A percentile compares a stretch with the other conserved stretches of the same genome.
phyloP scores from a whole-genome alignment of 2,329 filamentous ascomycete species.

The Clathrospora elynae region DNA sequence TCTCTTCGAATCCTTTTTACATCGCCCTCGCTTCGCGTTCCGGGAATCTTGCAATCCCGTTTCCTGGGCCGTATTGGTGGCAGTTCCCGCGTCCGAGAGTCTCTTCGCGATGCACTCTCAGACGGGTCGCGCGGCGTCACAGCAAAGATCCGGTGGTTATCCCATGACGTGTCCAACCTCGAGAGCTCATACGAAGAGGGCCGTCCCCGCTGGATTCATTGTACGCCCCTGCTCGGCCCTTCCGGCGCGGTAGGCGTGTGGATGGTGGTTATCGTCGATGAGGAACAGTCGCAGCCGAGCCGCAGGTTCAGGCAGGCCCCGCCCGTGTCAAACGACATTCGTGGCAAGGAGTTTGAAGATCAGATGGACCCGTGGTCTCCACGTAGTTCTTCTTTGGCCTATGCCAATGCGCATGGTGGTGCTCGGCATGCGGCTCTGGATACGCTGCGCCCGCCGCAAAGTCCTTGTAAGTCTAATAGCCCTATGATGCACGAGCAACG shows the following conservation, averaged over 20 bases:
- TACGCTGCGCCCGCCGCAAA: constrained; percentile 13
- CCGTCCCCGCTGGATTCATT: constrained; percentile 75
- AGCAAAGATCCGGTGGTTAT: constrained; percentile 73
- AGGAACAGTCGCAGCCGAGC: constrained; percentile 27
- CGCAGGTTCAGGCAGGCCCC: constrained; percentile 41
- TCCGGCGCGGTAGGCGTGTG: constrained; percentile 74
- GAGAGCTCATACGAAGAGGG: constrained; percentile 60
- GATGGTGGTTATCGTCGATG: constrained; percentile 77
- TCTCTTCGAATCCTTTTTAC: constrained; percentile 58
- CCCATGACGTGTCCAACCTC: constrained; percentile 40
- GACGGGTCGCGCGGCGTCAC: constrained; percentile 71
- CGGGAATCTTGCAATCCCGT: constrained; percentile 55
- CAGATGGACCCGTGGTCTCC: constrained; percentile 5
- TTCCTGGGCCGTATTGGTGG: constrained; percentile 58
- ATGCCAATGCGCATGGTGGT: constrained; percentile 6
- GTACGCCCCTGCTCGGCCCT: constrained; percentile 71
- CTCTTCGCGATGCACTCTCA: constrained; percentile 64
- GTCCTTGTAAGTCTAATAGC: constrained; percentile 5
- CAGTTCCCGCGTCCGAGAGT: constrained; percentile 57
- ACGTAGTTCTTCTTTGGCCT: constrained; percentile 2
- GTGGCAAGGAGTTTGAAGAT: constrained; percentile 22
- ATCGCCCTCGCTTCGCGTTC: constrained; percentile 56
- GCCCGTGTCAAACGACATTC: constrained; percentile 36
- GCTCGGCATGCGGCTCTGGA: constrained; percentile 15
- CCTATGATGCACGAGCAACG: constrained; percentile 17